Percentiles rank a stretch among this genome's conserved stretches.
These are phyloP conservation scores for Mariannaea elegans DNA, from an alignment of 2,329 filamentous ascomycete species.

Conservation along the genomic window DNA sequence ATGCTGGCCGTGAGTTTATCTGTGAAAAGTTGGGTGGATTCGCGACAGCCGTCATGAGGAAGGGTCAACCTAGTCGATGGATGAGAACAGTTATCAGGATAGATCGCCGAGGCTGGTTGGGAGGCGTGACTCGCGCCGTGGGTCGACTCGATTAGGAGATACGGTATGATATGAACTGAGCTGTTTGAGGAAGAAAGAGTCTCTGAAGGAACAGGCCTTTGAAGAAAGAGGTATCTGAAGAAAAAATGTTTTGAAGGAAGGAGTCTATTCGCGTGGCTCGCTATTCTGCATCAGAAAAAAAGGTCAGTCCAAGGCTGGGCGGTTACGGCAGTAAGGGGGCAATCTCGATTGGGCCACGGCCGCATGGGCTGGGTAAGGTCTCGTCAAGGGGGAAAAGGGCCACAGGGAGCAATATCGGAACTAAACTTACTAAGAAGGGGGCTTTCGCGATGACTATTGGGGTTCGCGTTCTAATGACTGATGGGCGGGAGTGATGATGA, in stretches of 20 bases:
- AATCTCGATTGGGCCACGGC: conserved; percentile 12
- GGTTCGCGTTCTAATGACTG: conserved; percentile 36
- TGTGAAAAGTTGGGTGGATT: conserved; percentile 71
- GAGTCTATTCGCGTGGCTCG: conserved; percentile 17
- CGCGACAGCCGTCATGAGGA: conserved; percentile 74
- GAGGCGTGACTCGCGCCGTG: conserved; percentile 31
- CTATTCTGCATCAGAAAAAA: conserved; percentile 17
- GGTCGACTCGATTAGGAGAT: neutral
- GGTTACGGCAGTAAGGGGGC: conserved; percentile 8
- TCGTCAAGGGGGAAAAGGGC: conserved; percentile 7
- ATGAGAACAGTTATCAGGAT: conserved; percentile 30
- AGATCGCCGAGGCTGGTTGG: conserved; percentile 28
- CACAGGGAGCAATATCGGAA: neutral
- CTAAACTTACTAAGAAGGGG: conserved; percentile 38
- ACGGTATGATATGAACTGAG: too few relatives aligned
- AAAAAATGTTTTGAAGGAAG: conserved; percentile 7
- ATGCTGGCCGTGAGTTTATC: conserved; percentile 68
- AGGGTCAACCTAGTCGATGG: conserved; percentile 36
- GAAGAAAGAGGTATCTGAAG: conserved; percentile 7
- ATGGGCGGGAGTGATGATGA: conserved; percentile 39
- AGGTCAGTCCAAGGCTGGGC: conserved; percentile 19
- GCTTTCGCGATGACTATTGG: conserved; percentile 38
- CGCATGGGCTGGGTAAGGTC: conserved; percentile 3
- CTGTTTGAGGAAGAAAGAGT: neutral
- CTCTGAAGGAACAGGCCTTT: conserved; percentile 26